Evolutionary conservation across 1,139 yeast genomes (phyloP).

Genomic region (Sugiyamaella neomexicana): DNA sequence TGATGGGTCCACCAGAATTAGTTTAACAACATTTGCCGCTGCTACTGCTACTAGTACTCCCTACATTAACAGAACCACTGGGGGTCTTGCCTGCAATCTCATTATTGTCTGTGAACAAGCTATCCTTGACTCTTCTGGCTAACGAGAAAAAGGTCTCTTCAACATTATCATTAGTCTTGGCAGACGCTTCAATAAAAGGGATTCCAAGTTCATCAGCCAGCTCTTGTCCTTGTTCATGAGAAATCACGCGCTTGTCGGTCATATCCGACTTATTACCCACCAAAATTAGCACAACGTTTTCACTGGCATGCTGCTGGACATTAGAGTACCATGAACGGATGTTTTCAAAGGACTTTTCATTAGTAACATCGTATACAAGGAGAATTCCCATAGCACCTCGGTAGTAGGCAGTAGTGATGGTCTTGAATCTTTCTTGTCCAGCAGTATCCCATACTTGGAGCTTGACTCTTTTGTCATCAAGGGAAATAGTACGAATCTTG

Average conservation of each 20-base stretch:
- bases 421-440: conserved; percentile 97
- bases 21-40: conserved; percentile 33
- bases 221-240: conserved; percentile 84
- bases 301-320: conserved; percentile 94
- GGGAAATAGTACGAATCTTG: conserved; percentile 93
- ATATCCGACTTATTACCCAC: conserved; percentile 97
- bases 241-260: conserved; percentile 65
- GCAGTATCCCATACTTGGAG: conserved; percentile 99
- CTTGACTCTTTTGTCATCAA: conserved; percentile 89
- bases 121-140: conserved; percentile 85
- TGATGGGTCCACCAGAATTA: background rate
- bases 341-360: conserved; percentile 86
- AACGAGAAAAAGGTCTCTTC: conserved; percentile 88
- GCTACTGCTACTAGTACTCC: conserved; percentile 21
- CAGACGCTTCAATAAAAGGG: conserved; percentile 93
- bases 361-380: conserved; percentile 93
- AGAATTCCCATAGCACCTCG: conserved; percentile 99
- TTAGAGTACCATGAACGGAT: conserved; percentile 91
- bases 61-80: conserved; percentile 32
- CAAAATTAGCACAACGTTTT: conserved; percentile 87
- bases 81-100: conserved; percentile 27
- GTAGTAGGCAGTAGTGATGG: conserved; percentile 96
- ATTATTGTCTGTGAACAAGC: conserved; percentile 48
- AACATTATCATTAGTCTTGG: conserved; percentile 89
- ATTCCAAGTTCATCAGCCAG: conserved; percentile 85